Conservation (phyloP, 1,284 basidiomycete species). For the Microbotryum saponariae region DNA sequence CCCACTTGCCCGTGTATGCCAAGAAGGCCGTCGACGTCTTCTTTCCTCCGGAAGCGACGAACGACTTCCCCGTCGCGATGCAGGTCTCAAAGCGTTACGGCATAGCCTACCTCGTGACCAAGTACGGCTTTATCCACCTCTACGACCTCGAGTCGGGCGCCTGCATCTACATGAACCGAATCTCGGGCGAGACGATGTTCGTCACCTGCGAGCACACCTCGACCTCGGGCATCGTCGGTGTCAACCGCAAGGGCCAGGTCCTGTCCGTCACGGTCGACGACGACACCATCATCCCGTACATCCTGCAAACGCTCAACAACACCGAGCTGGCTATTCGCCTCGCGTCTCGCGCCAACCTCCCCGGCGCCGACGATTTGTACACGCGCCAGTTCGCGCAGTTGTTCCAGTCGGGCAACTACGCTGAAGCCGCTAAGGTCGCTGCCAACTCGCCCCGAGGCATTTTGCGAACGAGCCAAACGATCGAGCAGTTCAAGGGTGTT, state of each 20-base stretch:
- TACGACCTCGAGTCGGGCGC: slow-evolving; percentile 98
- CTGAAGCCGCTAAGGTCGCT: slow-evolving; percentile 96
- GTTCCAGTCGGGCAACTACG: slow-evolving; percentile 82
- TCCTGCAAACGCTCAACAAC: slow-evolving; percentile 87
- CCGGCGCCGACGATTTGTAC: slow-evolving; percentile 96
- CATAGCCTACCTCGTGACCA: slow-evolving; percentile 95
- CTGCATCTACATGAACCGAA: slow-evolving; percentile 99
- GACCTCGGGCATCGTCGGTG: slow-evolving; percentile 92
- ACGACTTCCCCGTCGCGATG: slow-evolving; percentile 99
- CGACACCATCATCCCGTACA: slow-evolving; percentile 90
- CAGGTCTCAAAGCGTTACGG: slow-evolving; percentile 97
- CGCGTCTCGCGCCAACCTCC: slow-evolving; percentile 91
- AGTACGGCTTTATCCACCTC: slow-evolving; percentile 98
- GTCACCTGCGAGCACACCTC: slow-evolving; percentile 95
- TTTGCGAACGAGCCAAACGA: slow-evolving; percentile 87
- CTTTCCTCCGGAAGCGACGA: slow-evolving; percentile 96
- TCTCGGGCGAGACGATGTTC: slow-evolving; percentile 98
- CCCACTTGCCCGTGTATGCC: slow-evolving; percentile 81
- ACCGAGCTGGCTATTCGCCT: slow-evolving; percentile 97
- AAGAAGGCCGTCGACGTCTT: slow-evolving; percentile 99
- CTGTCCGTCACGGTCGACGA: slow-evolving; percentile 96
- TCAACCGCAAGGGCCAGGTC: slow-evolving; percentile 98
- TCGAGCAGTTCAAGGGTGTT: slow-evolving; percentile 95
- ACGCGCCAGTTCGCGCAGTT: slow-evolving; percentile 90
- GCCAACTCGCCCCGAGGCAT: slow-evolving; percentile 97